Base-by-base conservation (phyloP, 106 monocot genomes). In the Amphibolis antarctica region DNA sequence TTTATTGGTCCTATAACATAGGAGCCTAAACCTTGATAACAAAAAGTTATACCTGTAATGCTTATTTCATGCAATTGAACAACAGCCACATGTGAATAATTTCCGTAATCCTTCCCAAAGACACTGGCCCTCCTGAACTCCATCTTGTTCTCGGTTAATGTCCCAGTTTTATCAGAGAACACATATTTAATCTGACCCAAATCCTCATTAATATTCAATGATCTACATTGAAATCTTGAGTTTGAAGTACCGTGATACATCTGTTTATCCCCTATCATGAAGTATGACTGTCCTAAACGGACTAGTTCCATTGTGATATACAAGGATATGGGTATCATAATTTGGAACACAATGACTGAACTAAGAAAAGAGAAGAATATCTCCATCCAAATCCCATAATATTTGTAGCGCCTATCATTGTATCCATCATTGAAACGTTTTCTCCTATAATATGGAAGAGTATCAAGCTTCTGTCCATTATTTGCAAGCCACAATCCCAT, bases 251-350 rank as follows among this genome's bases (percentile, higher is more conserved):
- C 70, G 59, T 96, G 90, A 78, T 85, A 96, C 96, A 96, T 96
- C 30, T 78, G 80, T 46, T 64, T 56, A 69, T 96, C 96, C 62
- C 73, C 96, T 65, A 96, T 90, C 96, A 96, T 96, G 42, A 96
- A 96, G 72, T 96, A 96, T 53, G 90, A 90, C 69, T 96, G 96
- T 12, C 96, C 96, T 71, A 96, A 67, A 12, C 96, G 79, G 10
- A 96, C 96, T 19, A 96, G 64, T 66, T 96, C 96, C 96, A 96
- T 96, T 28, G 96, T 84, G 53, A 96, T 96, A 52, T 96, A 96
- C 22, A 96, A 71, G 36, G 96, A 96, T 74, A 96, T 96, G n/a
- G 96, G 96, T 63, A 96, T 96, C 96, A 96, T 96, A 64, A 96
- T 96, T 69, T 96, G 96, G 52, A 96, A 96, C 47, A 96, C 79